A percentile compares a stretch with the other conserved stretches of the same genome.
Evolutionary conservation across 148 eudicot species (phyloP).

Genomic region (Chenopodium album): DNA sequence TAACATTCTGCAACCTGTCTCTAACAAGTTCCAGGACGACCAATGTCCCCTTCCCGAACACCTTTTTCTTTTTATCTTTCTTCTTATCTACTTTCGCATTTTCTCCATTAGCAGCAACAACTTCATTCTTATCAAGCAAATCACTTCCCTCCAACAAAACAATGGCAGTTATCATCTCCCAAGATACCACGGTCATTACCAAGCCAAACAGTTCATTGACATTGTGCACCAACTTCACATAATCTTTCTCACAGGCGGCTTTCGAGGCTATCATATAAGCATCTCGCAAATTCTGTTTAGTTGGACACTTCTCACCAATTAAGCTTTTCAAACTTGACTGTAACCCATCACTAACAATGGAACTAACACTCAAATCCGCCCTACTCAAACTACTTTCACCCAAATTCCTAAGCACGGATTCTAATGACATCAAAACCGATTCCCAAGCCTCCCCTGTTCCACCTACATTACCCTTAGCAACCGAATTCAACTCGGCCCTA

Average conservation of each 20-base stretch:
- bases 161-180: constrained; percentile 62
- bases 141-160: constrained; percentile 52
- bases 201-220: constrained; percentile 43
- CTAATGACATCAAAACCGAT: constrained; percentile 32
- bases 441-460: constrained; percentile 34
- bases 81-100: constrained; percentile 40
- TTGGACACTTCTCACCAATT: constrained; percentile 40
- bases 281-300: constrained; percentile 27
- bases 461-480: constrained; percentile 24
- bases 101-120: constrained; percentile 26
- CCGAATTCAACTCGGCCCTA: constrained; percentile 57
- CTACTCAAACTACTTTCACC: constrained; percentile 55
- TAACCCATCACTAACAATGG: constrained; percentile 34
- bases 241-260: constrained; percentile 42
- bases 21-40: constrained; percentile 56
- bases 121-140: constrained; percentile 22
- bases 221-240: constrained; percentile 45
- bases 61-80: constrained; percentile 61
- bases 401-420: constrained; percentile 36
- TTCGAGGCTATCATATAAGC: constrained; percentile 28
- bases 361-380: constrained; percentile 31
- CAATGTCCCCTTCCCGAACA: constrained; percentile 73
- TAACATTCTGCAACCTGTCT: constrained; percentile 45
- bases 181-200: constrained; percentile 49
- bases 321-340: constrained; percentile 35